Evolutionary conservation across 345 rosid genomes (phyloP), one percentile per base, ranked within the genome.

Genomic region (Brassica napus): DNA sequence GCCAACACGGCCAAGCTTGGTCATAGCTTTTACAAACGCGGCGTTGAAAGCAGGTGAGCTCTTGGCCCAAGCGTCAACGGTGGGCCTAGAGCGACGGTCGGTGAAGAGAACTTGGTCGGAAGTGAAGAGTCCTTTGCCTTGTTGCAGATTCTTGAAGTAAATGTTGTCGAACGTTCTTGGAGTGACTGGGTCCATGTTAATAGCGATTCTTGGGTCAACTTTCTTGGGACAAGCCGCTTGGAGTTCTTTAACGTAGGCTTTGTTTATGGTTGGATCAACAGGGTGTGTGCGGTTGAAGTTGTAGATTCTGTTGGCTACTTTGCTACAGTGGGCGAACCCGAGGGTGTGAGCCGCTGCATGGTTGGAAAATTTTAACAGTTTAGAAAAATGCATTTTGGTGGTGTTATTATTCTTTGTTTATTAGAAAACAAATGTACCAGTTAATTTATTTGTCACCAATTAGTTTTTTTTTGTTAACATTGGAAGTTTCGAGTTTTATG

Each of bases 291-390:
- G 60, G 85, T 73, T 89, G 83, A 89, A 92, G 75, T 23, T 84
- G 92, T 87, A 88, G 69, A 92, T 87, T 63, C 95, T 80, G 82
- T 86, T 82, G 4, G 81, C 23, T 18, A 92, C 79, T 77, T 79
- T 87, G 84, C 65, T 21, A 68, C 97, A 92, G 64, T 92, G 97
- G 9, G 93, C 85, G 85, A 92, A 90, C 78, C 97, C 97, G 6
- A 92, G 71, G 61, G 89, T 89, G 87, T 92, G 97, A n/a, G 92
- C 97, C 32, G 88, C 97, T 92, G 88, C 77, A 73, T 73, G 5
- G 39, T 64, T 16, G 4, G 1, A 68, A 7, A 9, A 10, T 0
- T 6, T 76, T 10, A 64, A 34, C 1, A 2, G n/a, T 24, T 74
- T 54, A 74, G 47, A 28, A 30, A 42, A 6, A 14, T 61, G 26